Evolutionary conservation across 2,329 filamentous ascomycete genomes (phyloP).

Genomic region (Pseudogymnoascus sp.): DNA sequence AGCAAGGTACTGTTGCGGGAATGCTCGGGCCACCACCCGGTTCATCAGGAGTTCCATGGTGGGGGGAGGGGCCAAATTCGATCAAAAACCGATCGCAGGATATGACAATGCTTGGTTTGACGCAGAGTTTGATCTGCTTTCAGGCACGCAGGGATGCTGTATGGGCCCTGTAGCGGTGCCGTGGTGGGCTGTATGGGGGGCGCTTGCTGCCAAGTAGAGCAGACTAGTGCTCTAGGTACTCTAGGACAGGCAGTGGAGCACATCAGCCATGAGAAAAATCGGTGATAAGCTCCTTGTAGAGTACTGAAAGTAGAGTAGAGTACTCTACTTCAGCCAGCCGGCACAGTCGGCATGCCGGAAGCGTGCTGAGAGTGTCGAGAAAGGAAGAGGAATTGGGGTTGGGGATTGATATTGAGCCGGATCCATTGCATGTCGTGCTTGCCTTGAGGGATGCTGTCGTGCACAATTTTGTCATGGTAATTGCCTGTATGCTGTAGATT

Average conservation of each 20-base stretch:
- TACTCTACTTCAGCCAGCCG: neutral
- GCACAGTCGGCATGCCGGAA: neutral
- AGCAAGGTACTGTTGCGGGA: neutral
- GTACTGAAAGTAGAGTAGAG: neutral
- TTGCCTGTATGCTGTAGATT: neutral
- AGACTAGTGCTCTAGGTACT: neutral
- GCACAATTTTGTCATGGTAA: neutral
- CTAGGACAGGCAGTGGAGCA: neutral
- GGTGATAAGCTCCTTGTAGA: neutral
- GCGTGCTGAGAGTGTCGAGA: neutral
- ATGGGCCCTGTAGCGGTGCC: constrained; percentile 1
- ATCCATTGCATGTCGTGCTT: neutral
- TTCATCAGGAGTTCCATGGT: neutral
- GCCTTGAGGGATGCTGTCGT: neutral
- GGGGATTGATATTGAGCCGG: neutral
- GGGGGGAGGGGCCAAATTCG: constrained; percentile 1
- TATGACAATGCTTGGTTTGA: neutral
- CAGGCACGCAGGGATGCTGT: neutral
- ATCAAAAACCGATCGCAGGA: constrained; percentile 2
- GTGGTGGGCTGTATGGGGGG: neutral
- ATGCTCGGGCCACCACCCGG: constrained; percentile 1
- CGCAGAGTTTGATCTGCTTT: constrained; percentile 7
- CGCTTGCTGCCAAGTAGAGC: neutral
- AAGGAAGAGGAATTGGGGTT: neutral
- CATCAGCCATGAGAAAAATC: neutral